Conservation (phyloP, 2,329 filamentous ascomycete species). For the Exophiala alcalophila region DNA sequence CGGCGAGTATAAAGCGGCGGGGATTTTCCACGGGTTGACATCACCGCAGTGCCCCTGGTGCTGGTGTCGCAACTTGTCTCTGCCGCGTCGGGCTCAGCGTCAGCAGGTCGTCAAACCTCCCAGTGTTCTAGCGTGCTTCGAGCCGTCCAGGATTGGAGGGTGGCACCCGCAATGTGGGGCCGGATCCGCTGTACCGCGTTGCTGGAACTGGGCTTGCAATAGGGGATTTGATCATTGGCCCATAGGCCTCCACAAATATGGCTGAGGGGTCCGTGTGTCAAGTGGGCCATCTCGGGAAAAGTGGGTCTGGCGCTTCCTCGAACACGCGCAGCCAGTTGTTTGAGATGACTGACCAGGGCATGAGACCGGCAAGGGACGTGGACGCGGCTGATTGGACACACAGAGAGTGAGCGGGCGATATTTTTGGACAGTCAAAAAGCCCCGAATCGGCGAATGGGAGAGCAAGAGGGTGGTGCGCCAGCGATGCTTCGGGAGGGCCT, state of each 20-base stretch:
- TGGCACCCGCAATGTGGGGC: slow-evolving; percentile 6
- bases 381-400: not conserved
- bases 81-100: no score
- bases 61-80: not conserved
- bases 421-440: no score
- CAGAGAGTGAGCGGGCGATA: not conserved
- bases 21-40: slow-evolving; percentile 6
- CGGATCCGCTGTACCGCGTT: slow-evolving; percentile 23
- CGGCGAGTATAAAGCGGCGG: no score
- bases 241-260: no score
- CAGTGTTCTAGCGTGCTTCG: slow-evolving; percentile 16
- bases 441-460: no score
- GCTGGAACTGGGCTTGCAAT: slow-evolving; percentile 18
- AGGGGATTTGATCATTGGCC: slow-evolving; percentile 14
- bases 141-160: slow-evolving; percentile 10
- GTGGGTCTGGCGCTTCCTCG: slow-evolving; percentile 24
- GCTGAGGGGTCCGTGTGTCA: no score
- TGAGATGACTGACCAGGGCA: not conserved
- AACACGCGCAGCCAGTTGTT: slow-evolving; percentile 20
- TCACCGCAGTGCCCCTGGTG: not conserved
- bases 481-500: no score
- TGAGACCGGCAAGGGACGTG: slow-evolving; percentile 8
- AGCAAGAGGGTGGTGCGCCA: no score
- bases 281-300: not conserved
- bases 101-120: no score